Percentiles rank a stretch among this genome's conserved stretches.
Conservation (phyloP, 163 green algal genomes). For the Volvox carteri region DNA sequence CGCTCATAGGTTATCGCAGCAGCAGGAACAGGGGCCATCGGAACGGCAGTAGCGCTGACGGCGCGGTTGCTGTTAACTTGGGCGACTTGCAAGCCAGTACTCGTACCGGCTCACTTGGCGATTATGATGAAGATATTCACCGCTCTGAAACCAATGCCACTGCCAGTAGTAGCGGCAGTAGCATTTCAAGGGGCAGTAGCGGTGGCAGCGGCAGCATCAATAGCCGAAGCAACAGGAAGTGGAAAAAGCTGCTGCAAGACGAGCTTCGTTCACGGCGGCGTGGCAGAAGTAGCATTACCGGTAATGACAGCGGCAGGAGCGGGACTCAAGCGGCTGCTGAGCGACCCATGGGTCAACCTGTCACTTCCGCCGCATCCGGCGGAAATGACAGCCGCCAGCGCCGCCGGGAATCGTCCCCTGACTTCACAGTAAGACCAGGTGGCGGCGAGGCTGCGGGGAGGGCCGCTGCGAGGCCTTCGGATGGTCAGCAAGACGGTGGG, state of each 20-base stretch:
- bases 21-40: not conserved
- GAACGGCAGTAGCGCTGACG: too few relatives aligned
- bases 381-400: too few relatives aligned
- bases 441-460: too few relatives aligned
- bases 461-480: too few relatives aligned
- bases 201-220: not conserved
- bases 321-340: not conserved
- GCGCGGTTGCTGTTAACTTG: not conserved
- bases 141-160: constrained; percentile 1
- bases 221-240: not conserved
- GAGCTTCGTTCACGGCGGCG: not conserved
- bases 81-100: not conserved
- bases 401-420: too few relatives aligned
- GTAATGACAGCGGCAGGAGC: not conserved
- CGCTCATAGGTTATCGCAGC: not conserved
- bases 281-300: not conserved
- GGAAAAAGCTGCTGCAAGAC: not conserved
- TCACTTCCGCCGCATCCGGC: too few relatives aligned
- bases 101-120: not conserved
- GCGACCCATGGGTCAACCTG: not conserved
- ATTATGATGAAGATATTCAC: not conserved
- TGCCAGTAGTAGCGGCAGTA: not conserved
- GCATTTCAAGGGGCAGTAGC: not conserved
- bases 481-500: not conserved
- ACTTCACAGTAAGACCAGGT: too few relatives aligned